Percentiles rank a stretch among this genome's conserved stretches.
Evolutionary conservation across 805 yeast genomes (phyloP).

Genomic region (Schwanniomyces sp.): DNA sequence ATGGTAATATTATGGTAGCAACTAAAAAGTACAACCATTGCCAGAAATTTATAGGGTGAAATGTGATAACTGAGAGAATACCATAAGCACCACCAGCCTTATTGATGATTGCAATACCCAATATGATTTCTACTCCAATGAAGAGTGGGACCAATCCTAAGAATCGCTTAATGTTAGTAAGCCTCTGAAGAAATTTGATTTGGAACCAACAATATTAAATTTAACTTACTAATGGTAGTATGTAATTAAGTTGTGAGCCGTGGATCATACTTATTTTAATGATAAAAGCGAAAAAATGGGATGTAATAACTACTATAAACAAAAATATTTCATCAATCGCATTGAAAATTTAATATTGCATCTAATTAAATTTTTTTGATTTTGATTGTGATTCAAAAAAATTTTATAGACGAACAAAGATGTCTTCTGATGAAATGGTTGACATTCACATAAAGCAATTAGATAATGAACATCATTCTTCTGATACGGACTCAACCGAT

Average conservation of each 20-base stretch:
- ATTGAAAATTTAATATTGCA: background rate
- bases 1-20: constrained; percentile 61
- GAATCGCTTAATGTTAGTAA: constrained; percentile 45
- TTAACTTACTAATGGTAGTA: constrained; percentile 4
- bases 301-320: background rate
- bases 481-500: constrained; percentile 13
- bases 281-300: background rate
- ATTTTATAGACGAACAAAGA: background rate
- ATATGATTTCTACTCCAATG: constrained; percentile 80
- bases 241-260: background rate
- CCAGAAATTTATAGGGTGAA: constrained; percentile 78
- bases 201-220: background rate
- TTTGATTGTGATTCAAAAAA: background rate
- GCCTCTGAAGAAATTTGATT: background rate
- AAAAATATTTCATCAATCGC: background rate
- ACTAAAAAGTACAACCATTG: constrained; percentile 80
- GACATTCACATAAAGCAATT: background rate
- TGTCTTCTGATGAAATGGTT: constrained; percentile 2
- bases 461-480: background rate
- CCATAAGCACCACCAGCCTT: constrained; percentile 91
- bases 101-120: constrained; percentile 76
- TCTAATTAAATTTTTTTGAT: background rate
- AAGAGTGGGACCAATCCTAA: constrained; percentile 75
- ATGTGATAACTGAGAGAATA: constrained; percentile 79
- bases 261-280: background rate